A percentile compares a stretch with the other conserved stretches of the same genome.
Evolutionary conservation across 164 flowering plant genomes (phyloP).

Genomic region (Kalanchoe fedtschenkoi): DNA sequence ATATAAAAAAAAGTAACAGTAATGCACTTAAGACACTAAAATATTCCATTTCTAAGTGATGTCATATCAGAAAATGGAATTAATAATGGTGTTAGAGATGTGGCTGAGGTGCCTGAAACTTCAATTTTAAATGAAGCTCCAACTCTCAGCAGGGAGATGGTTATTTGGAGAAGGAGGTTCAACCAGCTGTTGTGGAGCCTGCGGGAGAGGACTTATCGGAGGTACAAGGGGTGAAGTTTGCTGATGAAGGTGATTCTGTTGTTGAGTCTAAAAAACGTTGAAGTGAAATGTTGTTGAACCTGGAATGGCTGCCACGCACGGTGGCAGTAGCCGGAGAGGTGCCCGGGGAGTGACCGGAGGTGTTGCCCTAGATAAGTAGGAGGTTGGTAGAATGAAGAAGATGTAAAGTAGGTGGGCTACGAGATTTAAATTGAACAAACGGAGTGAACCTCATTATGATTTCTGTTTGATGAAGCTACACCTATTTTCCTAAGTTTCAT

Average conservation of each 20-base stretch:
- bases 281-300: not conserved
- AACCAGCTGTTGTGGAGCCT: not conserved
- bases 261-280: conserved; percentile 10
- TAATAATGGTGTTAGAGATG: conserved; percentile 3
- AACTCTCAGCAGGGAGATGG: not conserved
- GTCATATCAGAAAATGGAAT: conserved; percentile 7
- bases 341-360: no score
- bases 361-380: no score
- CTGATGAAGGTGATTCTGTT: conserved; percentile 2
- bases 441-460: no score
- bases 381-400: no score
- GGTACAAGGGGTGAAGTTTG: conserved; percentile 3
- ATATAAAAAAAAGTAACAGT: no score
- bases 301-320: conserved; percentile 10
- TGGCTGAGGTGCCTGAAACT: conserved; percentile 8
- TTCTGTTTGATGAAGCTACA: no score
- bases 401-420: no score
- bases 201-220: not conserved
- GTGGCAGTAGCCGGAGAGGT: no score
- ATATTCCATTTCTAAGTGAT: not conserved
- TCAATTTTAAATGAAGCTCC: conserved; percentile 6
- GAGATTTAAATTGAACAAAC: no score
- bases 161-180: not conserved
- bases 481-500: no score
- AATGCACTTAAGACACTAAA: not conserved